Conservation (phyloP, 1,139 yeast species). For the Debaryomyces singareniensis region DNA sequence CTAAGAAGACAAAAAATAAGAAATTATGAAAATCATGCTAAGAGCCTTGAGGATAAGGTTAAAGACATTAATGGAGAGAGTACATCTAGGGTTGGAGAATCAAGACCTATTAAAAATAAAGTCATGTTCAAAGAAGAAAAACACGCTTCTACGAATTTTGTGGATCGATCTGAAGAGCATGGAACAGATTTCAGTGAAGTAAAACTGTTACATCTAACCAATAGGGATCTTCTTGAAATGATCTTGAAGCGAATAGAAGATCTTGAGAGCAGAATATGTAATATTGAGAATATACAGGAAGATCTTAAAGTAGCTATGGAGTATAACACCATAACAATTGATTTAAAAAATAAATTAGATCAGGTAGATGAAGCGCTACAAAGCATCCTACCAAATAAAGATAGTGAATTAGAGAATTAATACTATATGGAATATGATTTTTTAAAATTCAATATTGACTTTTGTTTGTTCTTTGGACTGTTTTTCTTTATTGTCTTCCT, state of each 20-base stretch:
- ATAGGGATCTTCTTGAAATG: no score
- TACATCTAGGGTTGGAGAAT: no score
- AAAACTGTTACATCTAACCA: no score
- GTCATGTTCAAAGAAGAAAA: no score
- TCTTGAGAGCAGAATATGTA: no score
- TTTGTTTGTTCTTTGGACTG: not conserved
- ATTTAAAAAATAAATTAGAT: not conserved
- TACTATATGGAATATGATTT: slow-evolving; percentile 1
- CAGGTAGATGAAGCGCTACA: not conserved
- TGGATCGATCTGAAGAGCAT: no score
- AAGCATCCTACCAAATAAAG: slow-evolving; percentile 1
- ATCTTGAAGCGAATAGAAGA: no score
- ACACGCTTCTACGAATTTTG: no score
- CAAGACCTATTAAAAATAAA: no score
- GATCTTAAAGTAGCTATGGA: not conserved
- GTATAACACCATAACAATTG: not conserved
- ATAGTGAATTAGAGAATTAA: slow-evolving; percentile 1
- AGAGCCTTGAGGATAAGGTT: slow-evolving; percentile 1
- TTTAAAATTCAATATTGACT: slow-evolving; percentile 3
- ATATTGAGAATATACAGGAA: not conserved
- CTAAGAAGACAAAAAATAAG: slow-evolving; percentile 23
- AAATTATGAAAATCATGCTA: slow-evolving; percentile 18
- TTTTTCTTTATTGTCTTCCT: slow-evolving; percentile 27
- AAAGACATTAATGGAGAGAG: no score
- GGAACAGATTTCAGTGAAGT: no score